A percentile compares a stretch with the other conserved stretches of the same genome.
Evolutionary conservation across 1,284 basidiomycete genomes (phyloP).

Genomic region (Ustilago cynodontis): DNA sequence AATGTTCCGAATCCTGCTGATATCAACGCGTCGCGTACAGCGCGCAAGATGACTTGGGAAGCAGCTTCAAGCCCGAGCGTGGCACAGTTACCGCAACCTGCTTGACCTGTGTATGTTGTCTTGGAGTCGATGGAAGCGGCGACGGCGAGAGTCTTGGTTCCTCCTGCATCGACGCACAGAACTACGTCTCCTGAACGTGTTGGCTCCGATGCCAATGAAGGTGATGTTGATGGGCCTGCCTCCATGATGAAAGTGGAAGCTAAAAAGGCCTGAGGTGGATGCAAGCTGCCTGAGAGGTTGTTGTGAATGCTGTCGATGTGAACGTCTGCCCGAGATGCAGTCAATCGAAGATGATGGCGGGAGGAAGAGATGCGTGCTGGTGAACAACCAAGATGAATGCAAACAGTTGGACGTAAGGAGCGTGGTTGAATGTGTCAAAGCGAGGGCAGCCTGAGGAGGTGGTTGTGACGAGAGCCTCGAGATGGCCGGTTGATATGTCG

Average conservation of each 20-base stretch:
- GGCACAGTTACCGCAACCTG: conserved; percentile 52
- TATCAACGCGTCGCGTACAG: conserved; percentile 39
- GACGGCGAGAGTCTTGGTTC: conserved; percentile 53
- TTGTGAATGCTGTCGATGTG: too few relatives aligned
- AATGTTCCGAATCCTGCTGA: conserved; percentile 47
- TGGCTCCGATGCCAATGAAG: conserved; percentile 1
- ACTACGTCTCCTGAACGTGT: conserved; percentile 34
- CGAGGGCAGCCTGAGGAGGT: background rate
- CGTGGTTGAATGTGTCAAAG: too few relatives aligned
- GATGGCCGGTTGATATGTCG: conserved; percentile 20
- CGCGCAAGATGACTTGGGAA: conserved; percentile 43
- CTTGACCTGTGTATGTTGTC: conserved; percentile 39
- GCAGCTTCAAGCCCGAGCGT: conserved; percentile 45
- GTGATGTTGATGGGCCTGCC: conserved; percentile 25
- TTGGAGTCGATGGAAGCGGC: conserved; percentile 32
- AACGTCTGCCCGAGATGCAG: too few relatives aligned
- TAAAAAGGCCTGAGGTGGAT: background rate
- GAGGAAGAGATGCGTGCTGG: too few relatives aligned
- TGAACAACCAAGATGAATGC: too few relatives aligned
- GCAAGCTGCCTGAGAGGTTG: background rate
- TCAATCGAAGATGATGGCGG: too few relatives aligned
- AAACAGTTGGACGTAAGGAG: too few relatives aligned
- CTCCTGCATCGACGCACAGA: conserved; percentile 50
- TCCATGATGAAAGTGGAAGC: conserved; percentile 18
- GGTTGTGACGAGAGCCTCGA: background rate